These are phyloP conservation scores for Diversispora epigaea DNA, from an alignment of 192 early-diverging fungal genomes.

Conservation along the genomic window DNA sequence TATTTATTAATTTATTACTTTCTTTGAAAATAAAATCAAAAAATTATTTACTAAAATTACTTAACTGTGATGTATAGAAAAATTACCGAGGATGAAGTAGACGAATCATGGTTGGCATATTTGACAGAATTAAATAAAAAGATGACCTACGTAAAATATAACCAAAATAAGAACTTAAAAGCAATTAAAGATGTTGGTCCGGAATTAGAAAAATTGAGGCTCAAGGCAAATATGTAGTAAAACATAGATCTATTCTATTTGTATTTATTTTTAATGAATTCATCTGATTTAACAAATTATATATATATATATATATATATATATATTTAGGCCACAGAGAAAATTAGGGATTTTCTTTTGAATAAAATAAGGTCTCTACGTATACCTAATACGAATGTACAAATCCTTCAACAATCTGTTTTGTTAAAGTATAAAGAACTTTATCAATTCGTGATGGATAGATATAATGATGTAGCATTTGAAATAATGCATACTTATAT, in stretches of 20 bases:
- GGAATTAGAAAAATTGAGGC: conserved; percentile 85
- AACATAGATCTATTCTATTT: too few species aligned
- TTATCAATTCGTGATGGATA: conserved; percentile 86
- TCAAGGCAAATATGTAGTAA: conserved; percentile 50
- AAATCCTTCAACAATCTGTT: conserved; percentile 88
- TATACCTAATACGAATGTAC: conserved; percentile 89
- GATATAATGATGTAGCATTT: conserved; percentile 80
- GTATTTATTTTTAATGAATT: not conserved
- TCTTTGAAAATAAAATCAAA: not conserved
- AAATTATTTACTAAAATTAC: not conserved
- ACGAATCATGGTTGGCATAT: conserved; percentile 84
- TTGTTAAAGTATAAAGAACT: conserved; percentile 91
- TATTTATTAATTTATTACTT: not conserved
- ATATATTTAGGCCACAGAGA: conserved; percentile 66
- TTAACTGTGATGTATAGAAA: conserved; percentile 43
- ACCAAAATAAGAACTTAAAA: conserved; percentile 72
- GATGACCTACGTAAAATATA: conserved; percentile 76
- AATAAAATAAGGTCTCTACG: conserved; percentile 83
- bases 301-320: not conserved
- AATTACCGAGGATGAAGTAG: conserved; percentile 90
- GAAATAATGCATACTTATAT: conserved; percentile 89
- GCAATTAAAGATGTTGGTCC: conserved; percentile 87
- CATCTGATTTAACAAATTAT: not conserved
- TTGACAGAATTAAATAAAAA: conserved; percentile 86
- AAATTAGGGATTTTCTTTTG: conserved; percentile 85